A percentile compares a stretch with the other conserved stretches of the same genome.
These are phyloP conservation scores for Boechera stricta DNA, from an alignment of 345 rosid genomes.

Conservation along the genomic window DNA sequence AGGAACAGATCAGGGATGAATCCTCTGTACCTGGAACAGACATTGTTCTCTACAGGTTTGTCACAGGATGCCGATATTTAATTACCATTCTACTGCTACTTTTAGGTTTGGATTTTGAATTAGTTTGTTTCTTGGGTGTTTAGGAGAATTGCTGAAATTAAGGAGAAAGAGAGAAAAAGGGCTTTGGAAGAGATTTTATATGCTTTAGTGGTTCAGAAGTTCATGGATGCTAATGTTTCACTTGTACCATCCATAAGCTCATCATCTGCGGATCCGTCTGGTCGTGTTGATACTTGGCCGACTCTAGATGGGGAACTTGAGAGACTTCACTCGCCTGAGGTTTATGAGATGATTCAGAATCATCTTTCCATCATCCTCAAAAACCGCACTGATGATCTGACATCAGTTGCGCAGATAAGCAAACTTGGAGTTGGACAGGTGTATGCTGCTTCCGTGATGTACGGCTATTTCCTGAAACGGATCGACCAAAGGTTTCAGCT, in stretches of 20 bases:
- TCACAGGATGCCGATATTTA: not conserved
- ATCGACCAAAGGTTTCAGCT: slow-evolving; percentile 97
- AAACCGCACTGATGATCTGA: slow-evolving; percentile 61
- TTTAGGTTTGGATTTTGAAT: slow-evolving; percentile 3
- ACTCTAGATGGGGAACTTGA: slow-evolving; percentile 66
- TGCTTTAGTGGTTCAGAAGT: slow-evolving; percentile 87
- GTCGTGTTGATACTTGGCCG: slow-evolving; percentile 70
- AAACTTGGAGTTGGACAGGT: slow-evolving; percentile 92
- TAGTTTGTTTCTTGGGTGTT: slow-evolving; percentile 11
- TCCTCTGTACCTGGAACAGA: slow-evolving; percentile 71
- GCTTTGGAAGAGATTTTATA: slow-evolving; percentile 90
- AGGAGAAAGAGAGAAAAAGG: slow-evolving; percentile 81
- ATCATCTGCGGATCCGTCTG: slow-evolving; percentile 59
- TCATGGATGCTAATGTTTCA: slow-evolving; percentile 88
- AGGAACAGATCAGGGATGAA: slow-evolving; percentile 60
- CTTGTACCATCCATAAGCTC: slow-evolving; percentile 67
- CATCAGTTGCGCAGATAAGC: slow-evolving; percentile 76
- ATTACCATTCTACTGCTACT: not conserved
- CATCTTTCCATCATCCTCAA: slow-evolving; percentile 88
- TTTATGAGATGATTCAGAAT: slow-evolving; percentile 95
- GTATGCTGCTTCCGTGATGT: slow-evolving; percentile 96
- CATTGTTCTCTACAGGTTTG: slow-evolving; percentile 82
- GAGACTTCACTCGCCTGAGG: slow-evolving; percentile 82
- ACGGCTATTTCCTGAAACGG: slow-evolving; percentile 94
- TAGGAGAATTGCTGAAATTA: slow-evolving; percentile 98